phyloP scores from a whole-genome alignment of 1,284 basidiomycete species.

The Porodaedalea pini region DNA sequence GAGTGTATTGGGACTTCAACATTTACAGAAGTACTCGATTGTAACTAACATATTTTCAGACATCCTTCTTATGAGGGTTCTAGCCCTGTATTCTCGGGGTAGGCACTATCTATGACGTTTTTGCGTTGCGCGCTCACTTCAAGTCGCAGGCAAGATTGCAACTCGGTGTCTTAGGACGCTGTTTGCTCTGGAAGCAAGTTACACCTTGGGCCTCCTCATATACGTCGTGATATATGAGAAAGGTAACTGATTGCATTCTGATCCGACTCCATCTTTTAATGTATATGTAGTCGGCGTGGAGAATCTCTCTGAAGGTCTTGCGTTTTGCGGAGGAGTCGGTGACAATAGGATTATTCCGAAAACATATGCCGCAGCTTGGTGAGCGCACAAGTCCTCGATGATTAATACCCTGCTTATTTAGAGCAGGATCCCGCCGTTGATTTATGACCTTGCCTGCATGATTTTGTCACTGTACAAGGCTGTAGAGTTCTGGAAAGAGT shows the following conservation, averaged over 20 bases:
- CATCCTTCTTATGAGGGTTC: conserved; percentile 9
- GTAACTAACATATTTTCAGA: conserved; percentile 7
- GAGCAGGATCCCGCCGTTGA: not conserved
- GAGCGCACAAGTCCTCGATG: not conserved
- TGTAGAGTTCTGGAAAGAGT: not conserved
- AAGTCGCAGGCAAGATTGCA: not conserved
- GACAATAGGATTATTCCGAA: not conserved
- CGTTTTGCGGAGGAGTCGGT: not conserved
- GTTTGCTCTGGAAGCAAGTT: not conserved
- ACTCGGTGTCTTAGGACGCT: not conserved
- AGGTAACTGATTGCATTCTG: not conserved
- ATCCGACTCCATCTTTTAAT: no score
- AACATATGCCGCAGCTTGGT: conserved; percentile 1
- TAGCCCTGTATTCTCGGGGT: conserved; percentile 10
- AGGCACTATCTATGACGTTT: not conserved
- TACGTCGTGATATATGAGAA: not conserved
- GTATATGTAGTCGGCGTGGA: not conserved
- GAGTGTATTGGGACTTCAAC: not conserved
- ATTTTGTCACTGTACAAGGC: not conserved
- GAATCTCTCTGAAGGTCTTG: not conserved
- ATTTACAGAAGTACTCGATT: not conserved
- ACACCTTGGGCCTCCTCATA: not conserved
- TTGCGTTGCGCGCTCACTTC: not conserved
- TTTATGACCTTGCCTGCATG: not conserved
- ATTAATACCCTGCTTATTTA: not conserved